A percentile compares a stretch with the other conserved stretches of the same genome.
Evolutionary conservation across 2,329 filamentous ascomycete species (phyloP).

Genomic region (Hymenoscyphus linearis): DNA sequence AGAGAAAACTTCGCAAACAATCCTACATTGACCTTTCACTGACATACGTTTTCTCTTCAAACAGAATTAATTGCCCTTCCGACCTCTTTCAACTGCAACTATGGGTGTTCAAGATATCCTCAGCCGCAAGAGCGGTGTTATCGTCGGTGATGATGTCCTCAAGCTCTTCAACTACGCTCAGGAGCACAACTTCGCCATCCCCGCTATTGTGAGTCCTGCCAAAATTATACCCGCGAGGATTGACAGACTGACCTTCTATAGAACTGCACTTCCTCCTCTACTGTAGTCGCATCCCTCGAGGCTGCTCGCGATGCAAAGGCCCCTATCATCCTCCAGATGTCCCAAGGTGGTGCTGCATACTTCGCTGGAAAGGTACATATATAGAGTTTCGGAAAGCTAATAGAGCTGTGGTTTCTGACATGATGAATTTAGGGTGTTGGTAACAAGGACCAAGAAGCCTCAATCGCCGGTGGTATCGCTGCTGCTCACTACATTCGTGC

Average conservation of each 20-base stretch:
- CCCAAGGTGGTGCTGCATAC: slow-evolving; percentile 89
- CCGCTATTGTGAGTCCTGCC: slow-evolving; percentile 58
- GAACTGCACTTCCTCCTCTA: slow-evolving; percentile 93
- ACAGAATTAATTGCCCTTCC: slow-evolving; percentile 9
- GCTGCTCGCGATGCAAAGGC: slow-evolving; percentile 88
- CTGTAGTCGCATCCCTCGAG: slow-evolving; percentile 81
- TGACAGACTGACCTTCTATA: slow-evolving; percentile 24
- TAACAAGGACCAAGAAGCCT: slow-evolving; percentile 80
- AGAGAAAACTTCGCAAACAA: slow-evolving; percentile 7
- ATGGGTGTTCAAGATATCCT: slow-evolving; percentile 50
- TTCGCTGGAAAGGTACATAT: slow-evolving; percentile 73
- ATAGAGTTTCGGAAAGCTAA: neutral
- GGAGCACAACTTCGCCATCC: slow-evolving; percentile 83
- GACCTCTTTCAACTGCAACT: slow-evolving; percentile 18
- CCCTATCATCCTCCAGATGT: slow-evolving; percentile 89
- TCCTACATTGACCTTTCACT: slow-evolving; percentile 7
- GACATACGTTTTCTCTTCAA: slow-evolving; percentile 4
- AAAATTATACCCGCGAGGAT: too few species aligned
- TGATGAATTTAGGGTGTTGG: slow-evolving; percentile 54
- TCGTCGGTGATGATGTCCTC: slow-evolving; percentile 61
- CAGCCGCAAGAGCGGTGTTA: slow-evolving; percentile 59
- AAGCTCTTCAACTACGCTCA: slow-evolving; percentile 84
- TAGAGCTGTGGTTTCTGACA: slow-evolving; percentile 7
- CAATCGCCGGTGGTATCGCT: slow-evolving; percentile 81
- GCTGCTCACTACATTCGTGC: slow-evolving; percentile 90